Evolutionary conservation across 1,284 basidiomycete genomes (phyloP).

Genomic region (Cutaneotrichosporon spelunceum): DNA sequence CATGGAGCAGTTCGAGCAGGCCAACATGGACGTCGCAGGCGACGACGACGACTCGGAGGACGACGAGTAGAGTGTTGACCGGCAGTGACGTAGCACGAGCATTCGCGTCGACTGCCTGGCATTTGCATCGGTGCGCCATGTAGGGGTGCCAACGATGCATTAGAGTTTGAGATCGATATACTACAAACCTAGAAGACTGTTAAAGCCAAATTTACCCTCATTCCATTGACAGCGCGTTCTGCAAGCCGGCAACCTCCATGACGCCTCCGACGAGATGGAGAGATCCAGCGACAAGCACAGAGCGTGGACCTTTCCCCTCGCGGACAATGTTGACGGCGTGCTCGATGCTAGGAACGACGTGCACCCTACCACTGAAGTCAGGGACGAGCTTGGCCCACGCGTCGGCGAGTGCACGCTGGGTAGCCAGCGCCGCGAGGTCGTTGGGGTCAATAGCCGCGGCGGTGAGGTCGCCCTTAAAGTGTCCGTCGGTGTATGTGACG

Average conservation of each 20-base stretch:
- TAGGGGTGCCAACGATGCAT: slow-evolving; percentile 4
- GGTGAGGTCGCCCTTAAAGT: slow-evolving; percentile 81
- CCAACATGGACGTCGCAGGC: slow-evolving; percentile 91
- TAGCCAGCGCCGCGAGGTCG: slow-evolving; percentile 65
- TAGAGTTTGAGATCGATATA: slow-evolving; percentile 6
- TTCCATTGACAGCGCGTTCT: slow-evolving; percentile 54
- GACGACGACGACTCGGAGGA: slow-evolving; percentile 63
- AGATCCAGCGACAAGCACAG: slow-evolving; percentile 83
- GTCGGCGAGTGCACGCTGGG: slow-evolving; percentile 69
- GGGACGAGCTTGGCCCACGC: slow-evolving; percentile 70
- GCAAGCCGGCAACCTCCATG: slow-evolving; percentile 80
- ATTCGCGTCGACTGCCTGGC: slow-evolving; percentile 9
- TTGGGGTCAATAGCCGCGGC: slow-evolving; percentile 63
- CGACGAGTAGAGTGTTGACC: slow-evolving; percentile 24
- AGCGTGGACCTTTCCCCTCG: slow-evolving; percentile 34
- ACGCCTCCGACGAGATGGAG: slow-evolving; percentile 92
- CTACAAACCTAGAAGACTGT: neutral
- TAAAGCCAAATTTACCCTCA: slow-evolving; percentile 14
- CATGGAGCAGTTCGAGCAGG: slow-evolving; percentile 86
- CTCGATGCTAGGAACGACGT: slow-evolving; percentile 83
- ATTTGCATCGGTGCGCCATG: slow-evolving; percentile 8
- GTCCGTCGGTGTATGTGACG: slow-evolving; percentile 84
- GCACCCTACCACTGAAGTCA: slow-evolving; percentile 61
- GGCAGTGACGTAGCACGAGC: neutral
- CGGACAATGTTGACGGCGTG: slow-evolving; percentile 70